phyloP scores from a whole-genome alignment of 2,329 filamentous ascomycete species.

The Colletotrichum acutatum region DNA sequence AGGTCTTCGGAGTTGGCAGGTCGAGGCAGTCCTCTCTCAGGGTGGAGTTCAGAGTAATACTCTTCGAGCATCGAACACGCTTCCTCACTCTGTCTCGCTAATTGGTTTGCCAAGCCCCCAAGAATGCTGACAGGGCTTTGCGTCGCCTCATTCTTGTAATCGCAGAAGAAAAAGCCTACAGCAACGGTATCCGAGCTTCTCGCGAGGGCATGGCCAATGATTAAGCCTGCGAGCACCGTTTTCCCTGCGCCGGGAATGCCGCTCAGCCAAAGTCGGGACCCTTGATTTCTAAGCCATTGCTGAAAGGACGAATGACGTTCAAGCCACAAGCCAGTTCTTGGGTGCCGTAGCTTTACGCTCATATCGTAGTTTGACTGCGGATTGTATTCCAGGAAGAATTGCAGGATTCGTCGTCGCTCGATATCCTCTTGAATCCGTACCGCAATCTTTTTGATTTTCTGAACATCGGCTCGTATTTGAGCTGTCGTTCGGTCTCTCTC shows the following conservation, averaged over 20 bases:
- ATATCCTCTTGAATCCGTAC: background rate
- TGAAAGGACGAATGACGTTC: background rate
- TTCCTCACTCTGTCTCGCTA: constrained; percentile 10
- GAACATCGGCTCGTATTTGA: background rate
- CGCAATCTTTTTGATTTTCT: background rate
- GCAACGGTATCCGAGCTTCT: background rate
- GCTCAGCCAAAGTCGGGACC: background rate
- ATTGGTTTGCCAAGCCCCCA: background rate
- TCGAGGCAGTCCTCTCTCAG: background rate
- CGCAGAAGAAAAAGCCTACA: constrained; percentile 16
- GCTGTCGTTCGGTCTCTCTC: accelerated
- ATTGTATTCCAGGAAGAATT: constrained; percentile 2
- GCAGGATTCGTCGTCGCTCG: accelerated
- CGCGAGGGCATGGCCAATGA: background rate
- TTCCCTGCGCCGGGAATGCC: constrained; percentile 10
- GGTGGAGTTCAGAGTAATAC: background rate
- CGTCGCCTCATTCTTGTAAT: background rate
- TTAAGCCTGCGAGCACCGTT: constrained; percentile 1
- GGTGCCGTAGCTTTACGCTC: background rate
- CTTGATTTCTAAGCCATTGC: background rate
- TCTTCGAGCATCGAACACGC: background rate
- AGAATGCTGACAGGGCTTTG: background rate
- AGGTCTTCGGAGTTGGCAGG: accelerated
- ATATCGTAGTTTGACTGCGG: constrained; percentile 15
- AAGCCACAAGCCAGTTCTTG: background rate